Base-by-base conservation (phyloP, 257 asterid species). In the Solanum clarkiae region DNA sequence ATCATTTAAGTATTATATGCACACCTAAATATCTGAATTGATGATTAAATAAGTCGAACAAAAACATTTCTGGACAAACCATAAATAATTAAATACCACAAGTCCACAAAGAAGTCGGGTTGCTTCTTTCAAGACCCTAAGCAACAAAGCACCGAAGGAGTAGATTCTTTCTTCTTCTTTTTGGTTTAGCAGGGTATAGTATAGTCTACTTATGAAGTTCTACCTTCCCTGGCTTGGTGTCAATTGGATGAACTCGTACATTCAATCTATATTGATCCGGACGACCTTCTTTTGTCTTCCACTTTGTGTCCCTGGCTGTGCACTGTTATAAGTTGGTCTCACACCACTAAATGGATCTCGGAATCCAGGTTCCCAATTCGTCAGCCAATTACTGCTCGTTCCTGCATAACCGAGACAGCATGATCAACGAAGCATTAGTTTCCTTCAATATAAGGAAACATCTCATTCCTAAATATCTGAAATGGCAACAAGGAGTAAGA, bases 211-310 rank as follows among this genome's bases (percentile, higher is more conserved):
- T 4, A 26, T 18, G 42, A 32, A 4, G 24, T 70, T 40, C 54
- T 42, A 16, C 54, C 42, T 40, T 70, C 54, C 29, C 49, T 40
- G 24, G 80, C 32, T 70, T 10, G 17, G 42, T 17, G 20, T 70
- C 24, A 44, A 70, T 40, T 54, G 15, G 54, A 16, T 20, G 62
- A 75, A 49, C 36, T 4, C 1, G 10, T 75, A 24, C 24, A 1
- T 87, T 85, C 86, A 96, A 15, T 94, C 98, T 17, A 96, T 92
- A 84, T 95, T 93, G 20, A 96, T 90, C 0, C 86, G 90, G 18
- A 93, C 92, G 9, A 93, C 90, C 84, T 92, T 93, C 77, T 90
- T 94, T 1, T 96, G 88, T 62, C 86, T 89, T 32, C 89, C 95
- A 26, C 85, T 60, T 1, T 85, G 36, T 14, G 92, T 54, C 18